Evolutionary conservation across 2,329 filamentous ascomycete genomes (phyloP).

Genomic region (Huntiella abstrusa): DNA sequence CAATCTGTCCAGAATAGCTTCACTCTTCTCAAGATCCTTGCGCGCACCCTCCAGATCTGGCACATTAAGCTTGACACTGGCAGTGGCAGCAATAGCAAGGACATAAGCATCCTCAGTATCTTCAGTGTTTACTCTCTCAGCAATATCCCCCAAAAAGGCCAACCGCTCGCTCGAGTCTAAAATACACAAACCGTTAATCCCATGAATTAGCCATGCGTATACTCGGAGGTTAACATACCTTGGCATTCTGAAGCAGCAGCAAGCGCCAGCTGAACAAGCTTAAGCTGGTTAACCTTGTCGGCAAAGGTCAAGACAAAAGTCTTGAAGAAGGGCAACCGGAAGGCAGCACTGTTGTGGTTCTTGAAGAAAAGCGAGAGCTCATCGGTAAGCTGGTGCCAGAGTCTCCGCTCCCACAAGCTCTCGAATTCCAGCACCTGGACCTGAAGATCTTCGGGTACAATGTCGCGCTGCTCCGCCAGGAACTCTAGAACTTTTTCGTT

Average conservation of each 20-base stretch:
- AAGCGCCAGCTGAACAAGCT: slow-evolving; percentile 79
- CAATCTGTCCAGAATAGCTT: slow-evolving; percentile 75
- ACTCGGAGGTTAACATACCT: slow-evolving; percentile 28
- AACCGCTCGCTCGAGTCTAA: slow-evolving; percentile 74
- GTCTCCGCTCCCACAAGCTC: slow-evolving; percentile 92
- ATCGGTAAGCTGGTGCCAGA: slow-evolving; percentile 97
- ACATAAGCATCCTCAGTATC: slow-evolving; percentile 91
- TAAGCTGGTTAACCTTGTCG: slow-evolving; percentile 97
- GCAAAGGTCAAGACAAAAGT: slow-evolving; percentile 90
- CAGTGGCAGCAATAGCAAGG: slow-evolving; percentile 79
- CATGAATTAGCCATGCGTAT: background rate
- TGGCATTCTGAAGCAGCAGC: slow-evolving; percentile 71
- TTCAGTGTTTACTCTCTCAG: slow-evolving; percentile 76
- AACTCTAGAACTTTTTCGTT: slow-evolving; percentile 80
- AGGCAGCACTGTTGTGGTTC: slow-evolving; percentile 57
- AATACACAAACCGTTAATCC: background rate
- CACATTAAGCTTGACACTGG: slow-evolving; percentile 67
- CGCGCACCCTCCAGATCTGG: slow-evolving; percentile 65
- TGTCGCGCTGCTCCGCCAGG: slow-evolving; percentile 74
- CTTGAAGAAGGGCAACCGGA: slow-evolving; percentile 82
- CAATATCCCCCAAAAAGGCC: slow-evolving; percentile 63
- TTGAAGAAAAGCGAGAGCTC: slow-evolving; percentile 76
- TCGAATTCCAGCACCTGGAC: slow-evolving; percentile 80
- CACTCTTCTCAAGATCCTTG: slow-evolving; percentile 70
- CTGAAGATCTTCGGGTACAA: slow-evolving; percentile 74